Evolutionary conservation across 352 stramenopile species (phyloP).

Genomic region (Aphanomyces astaci): DNA sequence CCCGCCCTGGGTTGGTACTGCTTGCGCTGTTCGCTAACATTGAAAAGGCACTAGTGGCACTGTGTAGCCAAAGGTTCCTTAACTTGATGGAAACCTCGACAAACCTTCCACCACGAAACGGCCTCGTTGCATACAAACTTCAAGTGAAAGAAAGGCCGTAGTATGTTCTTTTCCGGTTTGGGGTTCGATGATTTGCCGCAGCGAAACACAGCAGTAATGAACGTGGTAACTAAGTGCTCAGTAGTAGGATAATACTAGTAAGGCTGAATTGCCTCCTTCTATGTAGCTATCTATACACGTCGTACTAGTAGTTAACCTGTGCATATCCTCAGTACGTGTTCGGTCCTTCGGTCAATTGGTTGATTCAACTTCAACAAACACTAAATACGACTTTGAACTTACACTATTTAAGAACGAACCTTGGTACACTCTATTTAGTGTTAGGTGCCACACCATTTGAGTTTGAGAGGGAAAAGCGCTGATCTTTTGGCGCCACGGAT

Average conservation of each 20-base stretch:
- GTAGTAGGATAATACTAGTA: too few relatives aligned
- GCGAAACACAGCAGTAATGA: too few relatives aligned
- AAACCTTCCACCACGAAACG: constrained; percentile 2
- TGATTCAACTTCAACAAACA: neutral
- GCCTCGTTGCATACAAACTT: neutral
- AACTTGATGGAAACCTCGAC: constrained; percentile 9
- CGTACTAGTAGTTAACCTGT: too few relatives aligned
- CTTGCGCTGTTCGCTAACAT: neutral
- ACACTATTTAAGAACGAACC: too few relatives aligned
- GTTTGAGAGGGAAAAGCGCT: neutral
- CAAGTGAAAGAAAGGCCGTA: neutral
- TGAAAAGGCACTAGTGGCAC: neutral
- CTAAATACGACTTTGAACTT: too few relatives aligned
- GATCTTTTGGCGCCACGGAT: neutral
- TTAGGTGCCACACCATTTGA: neutral
- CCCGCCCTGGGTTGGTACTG: neutral
- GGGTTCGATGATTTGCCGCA: neutral
- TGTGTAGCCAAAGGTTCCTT: neutral
- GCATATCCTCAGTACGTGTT: too few relatives aligned
- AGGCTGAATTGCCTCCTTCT: too few relatives aligned
- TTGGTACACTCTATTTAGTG: neutral
- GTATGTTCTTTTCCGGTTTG: neutral
- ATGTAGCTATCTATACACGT: too few relatives aligned
- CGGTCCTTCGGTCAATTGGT: too few relatives aligned
- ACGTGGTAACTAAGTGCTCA: too few relatives aligned